Percentiles rank a stretch among this genome's conserved stretches.
Conservation (phyloP, 371 early-diverging fungal species). For the Vairimorpha apis region DNA sequence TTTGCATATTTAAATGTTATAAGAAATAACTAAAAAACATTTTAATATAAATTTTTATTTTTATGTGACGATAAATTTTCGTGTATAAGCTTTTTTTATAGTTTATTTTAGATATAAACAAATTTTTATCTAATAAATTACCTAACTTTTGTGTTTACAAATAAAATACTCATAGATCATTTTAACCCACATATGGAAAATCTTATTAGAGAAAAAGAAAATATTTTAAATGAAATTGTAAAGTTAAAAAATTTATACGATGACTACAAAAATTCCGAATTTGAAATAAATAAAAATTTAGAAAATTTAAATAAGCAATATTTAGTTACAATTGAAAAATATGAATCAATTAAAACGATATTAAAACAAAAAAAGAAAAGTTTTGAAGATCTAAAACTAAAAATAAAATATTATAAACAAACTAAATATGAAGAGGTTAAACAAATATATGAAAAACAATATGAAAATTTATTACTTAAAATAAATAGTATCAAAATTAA, state of each 20-base stretch:
- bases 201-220: conserved; percentile 31
- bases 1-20: too few species aligned
- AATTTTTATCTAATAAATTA: too few species aligned
- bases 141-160: too few species aligned
- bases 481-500: neutral
- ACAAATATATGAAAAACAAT: conserved; percentile 13
- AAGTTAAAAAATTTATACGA: conserved; percentile 7
- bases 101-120: too few species aligned
- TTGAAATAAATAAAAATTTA: conserved; percentile 8
- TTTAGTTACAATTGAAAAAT: too few species aligned
- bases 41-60: too few species aligned
- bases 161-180: neutral
- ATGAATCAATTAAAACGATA: neutral
- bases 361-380: conserved; percentile 32
- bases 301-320: conserved; percentile 11
- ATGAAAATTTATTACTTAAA: neutral
- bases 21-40: too few species aligned
- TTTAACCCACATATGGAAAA: conserved; percentile 13
- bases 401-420: conserved; percentile 33
- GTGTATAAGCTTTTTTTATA: too few species aligned
- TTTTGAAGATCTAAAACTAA: conserved; percentile 21
- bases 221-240: conserved; percentile 27
- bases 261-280: conserved; percentile 22
- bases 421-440: conserved; percentile 5
- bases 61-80: too few species aligned